Conservation (phyloP, 352 stramenopile species). For the Hyaloperonospora arabidopsidis region DNA sequence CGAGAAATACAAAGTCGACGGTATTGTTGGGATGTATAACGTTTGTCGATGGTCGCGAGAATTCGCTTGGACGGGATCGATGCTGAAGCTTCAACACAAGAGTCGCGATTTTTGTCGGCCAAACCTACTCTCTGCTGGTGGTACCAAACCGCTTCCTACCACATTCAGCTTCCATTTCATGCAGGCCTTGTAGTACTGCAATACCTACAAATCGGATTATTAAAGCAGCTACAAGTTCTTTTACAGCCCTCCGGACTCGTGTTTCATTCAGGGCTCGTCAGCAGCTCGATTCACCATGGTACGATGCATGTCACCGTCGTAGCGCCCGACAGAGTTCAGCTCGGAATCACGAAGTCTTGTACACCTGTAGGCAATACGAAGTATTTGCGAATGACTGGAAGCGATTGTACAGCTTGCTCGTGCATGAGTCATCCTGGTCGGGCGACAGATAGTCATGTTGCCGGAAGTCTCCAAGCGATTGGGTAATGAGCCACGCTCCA, state of each 20-base stretch:
- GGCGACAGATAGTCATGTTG: constrained; percentile 51
- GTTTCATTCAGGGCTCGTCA: constrained; percentile 45
- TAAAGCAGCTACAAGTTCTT: constrained; percentile 32
- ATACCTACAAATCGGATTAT: constrained; percentile 14
- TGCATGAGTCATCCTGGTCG: constrained; percentile 30
- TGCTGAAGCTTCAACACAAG: too few species aligned
- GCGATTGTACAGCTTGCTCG: constrained; percentile 26
- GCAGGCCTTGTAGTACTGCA: background rate
- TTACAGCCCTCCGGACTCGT: constrained; percentile 38
- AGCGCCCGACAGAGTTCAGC: constrained; percentile 42
- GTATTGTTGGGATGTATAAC: too few species aligned
- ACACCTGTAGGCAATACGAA: constrained; percentile 35
- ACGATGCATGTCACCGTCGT: constrained; percentile 52
- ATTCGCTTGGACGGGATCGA: too few species aligned
- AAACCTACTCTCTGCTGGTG: too few species aligned
- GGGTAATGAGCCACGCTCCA: constrained; percentile 38
- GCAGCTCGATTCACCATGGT: constrained; percentile 30
- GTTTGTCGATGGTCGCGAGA: too few species aligned
- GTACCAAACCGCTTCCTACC: too few species aligned
- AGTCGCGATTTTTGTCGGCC: too few species aligned
- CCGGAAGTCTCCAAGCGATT: constrained; percentile 46
- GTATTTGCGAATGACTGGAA: constrained; percentile 40
- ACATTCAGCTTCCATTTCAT: too few species aligned
- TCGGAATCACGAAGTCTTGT: constrained; percentile 53
- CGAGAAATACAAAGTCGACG: too few species aligned